Evolutionary conservation across 2,329 filamentous ascomycete genomes (phyloP).

Genomic region (Fusarium sp.): DNA sequence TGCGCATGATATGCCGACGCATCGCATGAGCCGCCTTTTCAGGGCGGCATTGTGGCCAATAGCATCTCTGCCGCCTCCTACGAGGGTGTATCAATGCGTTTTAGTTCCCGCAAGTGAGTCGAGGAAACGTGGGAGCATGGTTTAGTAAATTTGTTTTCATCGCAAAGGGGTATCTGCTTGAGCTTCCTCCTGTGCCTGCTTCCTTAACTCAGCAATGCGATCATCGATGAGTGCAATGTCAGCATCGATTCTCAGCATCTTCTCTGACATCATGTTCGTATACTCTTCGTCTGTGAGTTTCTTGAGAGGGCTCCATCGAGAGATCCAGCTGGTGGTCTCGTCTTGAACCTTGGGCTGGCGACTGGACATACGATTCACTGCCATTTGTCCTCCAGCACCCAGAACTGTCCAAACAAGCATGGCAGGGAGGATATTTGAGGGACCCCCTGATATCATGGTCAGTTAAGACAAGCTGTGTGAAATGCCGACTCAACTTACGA

Average conservation of each 20-base stretch:
- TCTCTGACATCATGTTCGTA: constrained; percentile 75
- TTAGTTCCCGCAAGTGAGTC: neutral
- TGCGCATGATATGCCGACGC: constrained; percentile 11
- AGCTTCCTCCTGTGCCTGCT: constrained; percentile 23
- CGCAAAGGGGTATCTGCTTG: constrained; percentile 13
- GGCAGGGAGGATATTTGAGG: constrained; percentile 64
- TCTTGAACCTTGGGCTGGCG: constrained; percentile 47
- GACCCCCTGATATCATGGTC: constrained; percentile 57
- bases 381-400: constrained; percentile 55
- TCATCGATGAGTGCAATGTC: constrained; percentile 85
- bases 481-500: constrained; percentile 54
- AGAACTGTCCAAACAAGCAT: constrained; percentile 61
- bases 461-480: constrained; percentile 14
- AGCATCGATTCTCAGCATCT: constrained; percentile 76
- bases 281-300: constrained; percentile 81
- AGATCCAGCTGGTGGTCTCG: constrained; percentile 59
- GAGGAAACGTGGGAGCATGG: neutral
- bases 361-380: constrained; percentile 49
- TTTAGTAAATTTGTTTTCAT: constrained; percentile 6
- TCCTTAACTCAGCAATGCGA: constrained; percentile 65
- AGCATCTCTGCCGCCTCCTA: neutral
- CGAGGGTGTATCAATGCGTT: constrained; percentile 1
- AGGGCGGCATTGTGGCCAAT: constrained; percentile 3
- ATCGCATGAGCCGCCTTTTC: constrained; percentile 9
- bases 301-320: constrained; percentile 78